phyloP scores from a whole-genome alignment of 352 stramenopile genomes.

The Phytophthora megakarya region DNA sequence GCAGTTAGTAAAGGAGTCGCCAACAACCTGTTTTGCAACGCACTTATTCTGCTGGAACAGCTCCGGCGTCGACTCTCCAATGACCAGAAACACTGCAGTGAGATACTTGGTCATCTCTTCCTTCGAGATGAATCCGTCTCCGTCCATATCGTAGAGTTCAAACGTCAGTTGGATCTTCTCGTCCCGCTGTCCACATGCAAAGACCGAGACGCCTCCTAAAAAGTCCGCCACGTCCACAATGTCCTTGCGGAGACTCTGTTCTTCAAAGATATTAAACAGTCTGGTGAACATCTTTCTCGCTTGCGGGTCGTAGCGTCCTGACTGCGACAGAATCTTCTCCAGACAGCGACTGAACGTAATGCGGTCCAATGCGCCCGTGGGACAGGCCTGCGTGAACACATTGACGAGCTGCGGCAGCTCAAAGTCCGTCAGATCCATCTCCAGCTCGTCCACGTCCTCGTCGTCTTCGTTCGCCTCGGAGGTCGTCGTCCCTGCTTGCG shows the following conservation, averaged over 20 bases:
- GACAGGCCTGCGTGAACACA: conserved; percentile 80
- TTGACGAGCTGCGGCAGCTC: conserved; percentile 83
- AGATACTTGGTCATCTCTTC: conserved; percentile 90
- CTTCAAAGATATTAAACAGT: conserved; percentile 84
- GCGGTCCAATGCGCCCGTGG: conserved; percentile 70
- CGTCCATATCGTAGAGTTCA: conserved; percentile 86
- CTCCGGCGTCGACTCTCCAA: conserved; percentile 66
- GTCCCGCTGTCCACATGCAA: conserved; percentile 77
- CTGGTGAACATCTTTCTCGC: conserved; percentile 75
- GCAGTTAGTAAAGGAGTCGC: neutral
- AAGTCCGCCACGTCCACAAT: conserved; percentile 86
- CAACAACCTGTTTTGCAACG: conserved; percentile 15
- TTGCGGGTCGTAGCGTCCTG: conserved; percentile 73
- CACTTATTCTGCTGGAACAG: conserved; percentile 78
- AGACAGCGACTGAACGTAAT: conserved; percentile 71
- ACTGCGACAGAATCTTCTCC: conserved; percentile 85
- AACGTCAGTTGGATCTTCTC: conserved; percentile 88
- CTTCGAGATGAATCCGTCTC: conserved; percentile 82
- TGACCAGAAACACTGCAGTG: conserved; percentile 83
- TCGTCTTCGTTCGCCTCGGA: conserved; percentile 37
- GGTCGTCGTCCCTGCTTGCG: conserved; percentile 17
- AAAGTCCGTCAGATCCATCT: conserved; percentile 84
- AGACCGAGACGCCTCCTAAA: conserved; percentile 80
- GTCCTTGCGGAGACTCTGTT: conserved; percentile 41
- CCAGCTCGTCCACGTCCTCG: conserved; percentile 41